Conservation (phyloP, 495 filamentous ascomycete species). For the Podospora comata region DNA sequence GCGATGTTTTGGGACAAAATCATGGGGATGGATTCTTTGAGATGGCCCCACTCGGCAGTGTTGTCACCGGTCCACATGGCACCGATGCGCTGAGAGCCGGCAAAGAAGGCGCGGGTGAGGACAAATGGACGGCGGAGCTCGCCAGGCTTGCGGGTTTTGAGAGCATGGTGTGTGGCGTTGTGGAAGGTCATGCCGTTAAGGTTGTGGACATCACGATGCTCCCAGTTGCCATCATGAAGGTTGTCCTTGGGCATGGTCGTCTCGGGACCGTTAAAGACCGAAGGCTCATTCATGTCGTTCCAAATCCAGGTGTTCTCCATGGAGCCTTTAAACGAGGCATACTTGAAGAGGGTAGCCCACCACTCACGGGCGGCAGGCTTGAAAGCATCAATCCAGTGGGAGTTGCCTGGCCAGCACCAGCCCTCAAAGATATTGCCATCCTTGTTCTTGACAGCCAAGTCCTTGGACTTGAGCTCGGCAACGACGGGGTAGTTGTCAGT, state of each 20-base stretch:
- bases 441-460: slow-evolving; percentile 81
- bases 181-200: slow-evolving; percentile 89
- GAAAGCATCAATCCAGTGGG: slow-evolving; percentile 93
- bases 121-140: slow-evolving; percentile 79
- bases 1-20: slow-evolving; percentile 85
- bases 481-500: slow-evolving; percentile 69
- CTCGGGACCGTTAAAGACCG: slow-evolving; percentile 96
- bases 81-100: slow-evolving; percentile 81
- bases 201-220: slow-evolving; percentile 96
- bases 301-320: slow-evolving; percentile 85
- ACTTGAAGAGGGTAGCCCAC: slow-evolving; percentile 87
- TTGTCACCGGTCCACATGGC: slow-evolving; percentile 99
- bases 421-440: slow-evolving; percentile 86
- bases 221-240: slow-evolving; percentile 85
- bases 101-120: slow-evolving; percentile 85
- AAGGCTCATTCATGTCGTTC: slow-evolving; percentile 99
- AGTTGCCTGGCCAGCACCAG: slow-evolving; percentile 97
- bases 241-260: slow-evolving; percentile 99
- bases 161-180: slow-evolving; percentile 84
- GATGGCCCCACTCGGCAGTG: slow-evolving; percentile 87
- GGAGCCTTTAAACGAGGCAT: slow-evolving; percentile 78
- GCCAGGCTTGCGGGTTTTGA: slow-evolving; percentile 75
- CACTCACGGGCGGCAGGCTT: slow-evolving; percentile 81
- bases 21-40: slow-evolving; percentile 85
- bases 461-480: slow-evolving; percentile 78